phyloP scores from a whole-genome alignment of 106 monocot species.

The Dioscorea dumetorum region DNA sequence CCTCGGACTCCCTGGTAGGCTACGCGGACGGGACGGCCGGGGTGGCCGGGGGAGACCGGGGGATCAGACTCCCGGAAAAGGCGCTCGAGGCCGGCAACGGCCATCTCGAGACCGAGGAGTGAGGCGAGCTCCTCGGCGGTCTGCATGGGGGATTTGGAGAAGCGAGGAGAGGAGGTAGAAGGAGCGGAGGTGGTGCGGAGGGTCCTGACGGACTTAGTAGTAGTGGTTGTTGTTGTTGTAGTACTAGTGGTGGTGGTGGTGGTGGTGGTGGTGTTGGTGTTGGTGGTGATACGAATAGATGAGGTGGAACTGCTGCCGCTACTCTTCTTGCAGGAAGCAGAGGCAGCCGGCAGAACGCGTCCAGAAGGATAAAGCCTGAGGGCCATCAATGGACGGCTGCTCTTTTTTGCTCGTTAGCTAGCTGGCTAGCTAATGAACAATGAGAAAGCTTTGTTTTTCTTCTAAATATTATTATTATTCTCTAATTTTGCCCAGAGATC shows the following conservation, averaged over 20 bases:
- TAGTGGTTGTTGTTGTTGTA: background rate
- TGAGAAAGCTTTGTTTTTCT: too few relatives aligned
- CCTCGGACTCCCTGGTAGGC: conserved; percentile 66
- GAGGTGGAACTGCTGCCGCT: background rate
- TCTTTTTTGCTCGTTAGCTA: background rate
- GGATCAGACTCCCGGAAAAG: conserved; percentile 16
- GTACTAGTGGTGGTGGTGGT: background rate
- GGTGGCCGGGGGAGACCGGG: background rate
- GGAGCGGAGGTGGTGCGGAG: background rate
- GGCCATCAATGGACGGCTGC: background rate
- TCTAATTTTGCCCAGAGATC: background rate
- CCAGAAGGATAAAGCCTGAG: background rate
- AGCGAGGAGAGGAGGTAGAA: background rate
- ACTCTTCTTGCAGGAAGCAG: background rate
- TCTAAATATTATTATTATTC: too few relatives aligned
- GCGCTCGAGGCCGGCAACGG: conserved; percentile 40
- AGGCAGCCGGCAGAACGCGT: background rate
- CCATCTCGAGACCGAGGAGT: conserved; percentile 29
- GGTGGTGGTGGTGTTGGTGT: too few relatives aligned
- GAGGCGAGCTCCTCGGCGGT: conserved; percentile 34
- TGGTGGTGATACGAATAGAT: background rate
- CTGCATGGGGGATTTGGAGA: conserved; percentile 11
- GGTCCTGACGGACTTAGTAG: background rate
- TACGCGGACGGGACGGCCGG: conserved; percentile 37
- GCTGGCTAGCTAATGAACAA: background rate